These are phyloP conservation scores for Alloteropsis semialata DNA, from an alignment of 176 grass and related monocot genomes.

Conservation along the genomic window DNA sequence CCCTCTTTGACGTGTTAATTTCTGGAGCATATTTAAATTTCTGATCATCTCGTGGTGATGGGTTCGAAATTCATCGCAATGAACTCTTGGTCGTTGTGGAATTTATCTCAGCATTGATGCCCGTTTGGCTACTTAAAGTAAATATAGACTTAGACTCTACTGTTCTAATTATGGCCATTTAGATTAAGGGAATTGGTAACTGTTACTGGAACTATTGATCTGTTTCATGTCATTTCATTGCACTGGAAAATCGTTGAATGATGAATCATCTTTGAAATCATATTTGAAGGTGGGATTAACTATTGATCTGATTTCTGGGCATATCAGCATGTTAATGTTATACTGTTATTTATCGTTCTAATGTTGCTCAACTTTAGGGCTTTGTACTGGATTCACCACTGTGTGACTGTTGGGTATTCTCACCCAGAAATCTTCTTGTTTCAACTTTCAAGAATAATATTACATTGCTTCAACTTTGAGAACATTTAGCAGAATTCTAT, in stretches of 20 bases:
- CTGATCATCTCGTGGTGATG: neutral
- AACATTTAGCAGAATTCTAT: neutral
- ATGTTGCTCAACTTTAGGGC: neutral
- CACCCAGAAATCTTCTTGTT: neutral
- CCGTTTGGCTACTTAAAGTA: neutral
- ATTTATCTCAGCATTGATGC: constrained; percentile 14
- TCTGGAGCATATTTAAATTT: no score
- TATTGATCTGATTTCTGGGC: neutral
- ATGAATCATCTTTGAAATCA: neutral
- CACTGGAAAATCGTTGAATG: neutral
- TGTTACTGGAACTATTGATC: neutral
- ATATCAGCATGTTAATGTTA: neutral
- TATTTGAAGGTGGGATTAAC: neutral
- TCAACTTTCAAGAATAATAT: neutral
- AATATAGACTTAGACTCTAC: neutral
- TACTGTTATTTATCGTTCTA: neutral
- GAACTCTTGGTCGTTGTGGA: neutral
- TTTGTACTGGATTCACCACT: neutral
- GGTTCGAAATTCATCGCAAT: neutral
- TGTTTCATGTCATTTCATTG: neutral
- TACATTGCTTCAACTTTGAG: neutral
- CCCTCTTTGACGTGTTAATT: neutral
- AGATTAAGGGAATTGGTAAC: neutral
- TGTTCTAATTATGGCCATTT: neutral
- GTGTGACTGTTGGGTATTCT: neutral